Base-by-base conservation (phyloP, 768 basidiomycete species). In the Rhodocollybia butyracea region DNA sequence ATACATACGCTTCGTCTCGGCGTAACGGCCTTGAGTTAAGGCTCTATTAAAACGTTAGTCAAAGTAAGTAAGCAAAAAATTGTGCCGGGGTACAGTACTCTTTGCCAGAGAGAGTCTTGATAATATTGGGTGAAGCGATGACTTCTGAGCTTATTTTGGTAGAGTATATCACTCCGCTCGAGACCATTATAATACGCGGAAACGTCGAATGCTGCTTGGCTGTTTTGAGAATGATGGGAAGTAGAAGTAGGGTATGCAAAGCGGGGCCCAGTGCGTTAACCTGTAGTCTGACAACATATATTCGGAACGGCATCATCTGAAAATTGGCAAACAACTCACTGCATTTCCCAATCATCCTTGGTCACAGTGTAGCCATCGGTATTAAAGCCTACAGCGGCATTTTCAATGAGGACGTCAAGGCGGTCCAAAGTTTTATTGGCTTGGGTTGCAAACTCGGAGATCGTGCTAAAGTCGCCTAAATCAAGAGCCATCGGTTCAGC, bases 321-420 rank as follows among this genome's bases (percentile, higher is more conserved):
- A 34, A 12, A n/a, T 10, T 19, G 15, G 29, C n/a, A n/a, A n/a
- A n/a, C n/a, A n/a, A 61, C 70, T 2, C 42, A 80, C 81, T 59
- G 63, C 12, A 63, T 46, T 56, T 83, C 80, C 75, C 76, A 82
- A 6, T 76, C 80, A 61, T 82, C 75, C 0, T 48, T 30, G 0
- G 75, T 76, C 12, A 59, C 43, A 5, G 63, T 30, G 34, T 69
- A 71, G 2, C 0, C 1, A 0, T 19, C n/a, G n/a, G n/a, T n/a
- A n/a, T n/a, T 1, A 5, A n/a, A 11, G 0, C 47, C 19, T 1
- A 73, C 50, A 0, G 58, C 77, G 1, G 80, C 77, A 27, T 81
- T 81, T 62, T 73, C 70, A 11, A 80, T 67, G 2, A 83, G 63
- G 22, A 80, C 68, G 57, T 79, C 78, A 21, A 80, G 59, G 13